Percentiles rank a stretch among this genome's conserved stretches.
Evolutionary conservation across 495 filamentous ascomycete genomes (phyloP).

Genomic region (Xylaria sp.): DNA sequence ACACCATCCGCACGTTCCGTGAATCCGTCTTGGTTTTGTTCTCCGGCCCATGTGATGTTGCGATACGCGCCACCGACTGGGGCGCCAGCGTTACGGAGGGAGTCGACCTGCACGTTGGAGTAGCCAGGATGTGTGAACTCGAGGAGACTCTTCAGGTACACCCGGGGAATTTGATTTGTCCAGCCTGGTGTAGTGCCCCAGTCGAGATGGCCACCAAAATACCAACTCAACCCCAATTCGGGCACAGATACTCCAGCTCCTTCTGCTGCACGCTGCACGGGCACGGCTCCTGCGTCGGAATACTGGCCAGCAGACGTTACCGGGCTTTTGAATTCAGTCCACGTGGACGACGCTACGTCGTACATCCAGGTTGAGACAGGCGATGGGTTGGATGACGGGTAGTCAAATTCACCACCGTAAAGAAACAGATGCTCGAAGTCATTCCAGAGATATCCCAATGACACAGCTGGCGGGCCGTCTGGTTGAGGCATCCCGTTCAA

Average conservation of each 20-base stretch:
- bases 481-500: slow-evolving; percentile 67
- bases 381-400: slow-evolving; percentile 57
- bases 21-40: slow-evolving; percentile 68
- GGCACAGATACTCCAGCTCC: slow-evolving; percentile 73
- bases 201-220: slow-evolving; percentile 79
- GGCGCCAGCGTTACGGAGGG: slow-evolving; percentile 57
- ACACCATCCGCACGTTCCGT: slow-evolving; percentile 74
- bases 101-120: slow-evolving; percentile 62
- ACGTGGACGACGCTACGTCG: slow-evolving; percentile 60
- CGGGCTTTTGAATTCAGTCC: slow-evolving; percentile 65
- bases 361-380: slow-evolving; percentile 72
- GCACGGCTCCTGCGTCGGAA: slow-evolving; percentile 57
- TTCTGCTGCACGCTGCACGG: slow-evolving; percentile 70
- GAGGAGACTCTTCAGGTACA: slow-evolving; percentile 76
- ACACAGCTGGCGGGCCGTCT: slow-evolving; percentile 71
- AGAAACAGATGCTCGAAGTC: slow-evolving; percentile 70
- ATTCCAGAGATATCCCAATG: slow-evolving; percentile 76
- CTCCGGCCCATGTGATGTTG: slow-evolving; percentile 73
- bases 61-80: slow-evolving; percentile 64
- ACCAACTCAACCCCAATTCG: slow-evolving; percentile 71
- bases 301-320: slow-evolving; percentile 64
- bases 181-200: slow-evolving; percentile 72
- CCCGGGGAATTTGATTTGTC: slow-evolving; percentile 62
- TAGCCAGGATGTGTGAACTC: slow-evolving; percentile 76
- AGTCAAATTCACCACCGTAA: slow-evolving; percentile 75